Conservation (phyloP, 2,329 filamentous ascomycete species). For the Cercospora sesami region DNA sequence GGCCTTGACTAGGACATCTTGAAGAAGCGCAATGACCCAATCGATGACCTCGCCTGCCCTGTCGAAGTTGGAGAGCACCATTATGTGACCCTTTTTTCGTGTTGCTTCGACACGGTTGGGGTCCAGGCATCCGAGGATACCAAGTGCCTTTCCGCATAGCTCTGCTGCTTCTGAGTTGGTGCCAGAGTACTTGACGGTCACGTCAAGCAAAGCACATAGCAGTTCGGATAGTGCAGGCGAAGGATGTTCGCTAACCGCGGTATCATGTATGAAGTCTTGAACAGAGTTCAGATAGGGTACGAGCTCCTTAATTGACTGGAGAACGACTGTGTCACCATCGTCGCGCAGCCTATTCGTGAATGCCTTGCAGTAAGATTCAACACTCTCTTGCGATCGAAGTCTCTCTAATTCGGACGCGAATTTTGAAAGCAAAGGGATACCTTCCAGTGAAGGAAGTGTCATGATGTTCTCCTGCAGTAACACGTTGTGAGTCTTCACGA, state of each 20-base stretch:
- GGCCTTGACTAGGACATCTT: constrained; percentile 83
- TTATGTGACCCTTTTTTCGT: constrained; percentile 75
- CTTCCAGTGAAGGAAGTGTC: constrained; percentile 74
- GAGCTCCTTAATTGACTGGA: constrained; percentile 77
- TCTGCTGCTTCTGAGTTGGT: constrained; percentile 66
- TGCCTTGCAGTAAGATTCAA: constrained; percentile 65
- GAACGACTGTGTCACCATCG: constrained; percentile 82
- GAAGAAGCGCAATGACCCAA: constrained; percentile 81
- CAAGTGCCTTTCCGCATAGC: constrained; percentile 78
- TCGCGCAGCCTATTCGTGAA: constrained; percentile 74
- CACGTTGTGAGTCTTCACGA: constrained; percentile 63
- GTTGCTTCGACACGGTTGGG: constrained; percentile 82
- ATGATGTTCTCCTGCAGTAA: constrained; percentile 67
- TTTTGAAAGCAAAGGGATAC: constrained; percentile 67
- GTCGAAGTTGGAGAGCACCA: constrained; percentile 85
- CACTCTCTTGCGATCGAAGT: constrained; percentile 65
- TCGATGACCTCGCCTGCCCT: constrained; percentile 74
- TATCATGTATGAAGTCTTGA: constrained; percentile 76
- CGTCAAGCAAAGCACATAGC: constrained; percentile 78
- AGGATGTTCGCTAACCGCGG: constrained; percentile 79
- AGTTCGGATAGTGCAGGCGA: constrained; percentile 70
- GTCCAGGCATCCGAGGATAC: constrained; percentile 87
- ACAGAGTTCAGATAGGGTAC: constrained; percentile 69
- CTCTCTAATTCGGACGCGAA: constrained; percentile 65
- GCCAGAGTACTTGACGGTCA: constrained; percentile 75